A percentile compares a stretch with the other conserved stretches of the same genome.
These are phyloP conservation scores for Fomitopsis pinicola DNA, from an alignment of 1,284 basidiomycete genomes.

Conservation along the genomic window DNA sequence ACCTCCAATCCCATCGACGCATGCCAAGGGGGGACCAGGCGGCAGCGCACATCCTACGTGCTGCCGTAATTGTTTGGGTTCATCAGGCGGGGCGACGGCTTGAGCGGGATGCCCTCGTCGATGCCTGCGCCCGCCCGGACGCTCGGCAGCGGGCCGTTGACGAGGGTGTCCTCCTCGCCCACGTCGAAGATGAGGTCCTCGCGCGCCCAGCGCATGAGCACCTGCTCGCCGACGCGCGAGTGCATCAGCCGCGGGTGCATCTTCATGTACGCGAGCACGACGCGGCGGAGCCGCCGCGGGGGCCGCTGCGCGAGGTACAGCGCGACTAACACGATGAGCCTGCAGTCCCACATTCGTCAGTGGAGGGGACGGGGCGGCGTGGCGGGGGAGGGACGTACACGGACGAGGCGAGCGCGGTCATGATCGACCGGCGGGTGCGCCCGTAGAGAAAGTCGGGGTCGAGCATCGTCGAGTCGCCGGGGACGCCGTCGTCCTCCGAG, in stretches of 20 bases:
- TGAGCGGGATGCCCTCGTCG: conserved; percentile 32
- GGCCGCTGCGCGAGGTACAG: conserved; percentile 26
- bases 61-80: background rate
- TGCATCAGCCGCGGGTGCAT: conserved; percentile 21
- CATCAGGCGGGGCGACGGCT: conserved; percentile 25
- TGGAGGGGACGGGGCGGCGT: no score
- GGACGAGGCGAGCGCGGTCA: conserved; percentile 17
- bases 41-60: background rate
- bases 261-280: conserved; percentile 20
- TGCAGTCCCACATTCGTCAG: conserved; percentile 3
- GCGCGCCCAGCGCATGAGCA: conserved; percentile 32
- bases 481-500: conserved; percentile 6
- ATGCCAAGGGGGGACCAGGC: no score
- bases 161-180: conserved; percentile 31
- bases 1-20: no score
- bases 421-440: conserved; percentile 7
- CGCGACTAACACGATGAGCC: conserved; percentile 14
- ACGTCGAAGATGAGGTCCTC: conserved; percentile 29
- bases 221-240: conserved; percentile 29
- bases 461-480: conserved; percentile 18
- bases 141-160: conserved; percentile 19
- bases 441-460: conserved; percentile 11
- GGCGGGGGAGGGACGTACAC: background rate
- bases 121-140: conserved; percentile 16
- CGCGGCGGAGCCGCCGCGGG: conserved; percentile 21